phyloP scores from a whole-genome alignment of 2,329 filamentous ascomycete species.

The Elsinoe batatas region DNA sequence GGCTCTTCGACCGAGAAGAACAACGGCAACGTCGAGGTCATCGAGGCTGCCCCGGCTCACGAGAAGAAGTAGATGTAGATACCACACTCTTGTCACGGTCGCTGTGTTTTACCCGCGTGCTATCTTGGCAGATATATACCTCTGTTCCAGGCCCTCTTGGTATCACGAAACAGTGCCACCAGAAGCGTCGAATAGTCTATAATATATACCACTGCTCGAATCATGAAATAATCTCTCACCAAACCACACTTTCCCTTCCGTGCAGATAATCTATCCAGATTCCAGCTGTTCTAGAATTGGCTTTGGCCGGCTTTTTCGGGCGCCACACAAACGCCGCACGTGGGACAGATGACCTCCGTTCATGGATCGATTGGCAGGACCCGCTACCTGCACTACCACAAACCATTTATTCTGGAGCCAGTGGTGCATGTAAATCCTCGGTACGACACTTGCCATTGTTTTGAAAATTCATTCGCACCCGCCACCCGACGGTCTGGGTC shows the following conservation, averaged over 20 bases:
- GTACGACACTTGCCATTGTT: neutral
- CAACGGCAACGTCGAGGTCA: constrained; percentile 5
- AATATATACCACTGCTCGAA: neutral
- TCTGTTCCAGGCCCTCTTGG: neutral
- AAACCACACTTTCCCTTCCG: too few relatives aligned
- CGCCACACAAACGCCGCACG: constrained; percentile 1
- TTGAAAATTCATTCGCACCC: neutral
- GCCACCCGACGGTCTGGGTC: neutral
- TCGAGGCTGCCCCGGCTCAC: neutral
- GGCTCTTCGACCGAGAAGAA: neutral
- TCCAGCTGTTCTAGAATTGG: neutral
- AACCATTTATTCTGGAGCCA: too few relatives aligned
- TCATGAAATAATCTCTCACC: neutral
- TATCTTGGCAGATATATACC: constrained; percentile 3
- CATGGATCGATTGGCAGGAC: neutral
- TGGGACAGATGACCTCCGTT: neutral
- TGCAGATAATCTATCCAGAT: neutral
- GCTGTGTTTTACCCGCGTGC: neutral
- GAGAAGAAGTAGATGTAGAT: neutral
- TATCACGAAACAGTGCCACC: neutral
- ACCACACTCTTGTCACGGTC: too few relatives aligned
- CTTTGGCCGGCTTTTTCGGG: neutral
- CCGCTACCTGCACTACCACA: neutral
- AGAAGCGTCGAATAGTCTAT: neutral
- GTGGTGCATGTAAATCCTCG: neutral